Percentiles rank a stretch among this genome's conserved stretches.
Evolutionary conservation across 345 rosid genomes (phyloP).

Genomic region (Barbarea vulgaris): DNA sequence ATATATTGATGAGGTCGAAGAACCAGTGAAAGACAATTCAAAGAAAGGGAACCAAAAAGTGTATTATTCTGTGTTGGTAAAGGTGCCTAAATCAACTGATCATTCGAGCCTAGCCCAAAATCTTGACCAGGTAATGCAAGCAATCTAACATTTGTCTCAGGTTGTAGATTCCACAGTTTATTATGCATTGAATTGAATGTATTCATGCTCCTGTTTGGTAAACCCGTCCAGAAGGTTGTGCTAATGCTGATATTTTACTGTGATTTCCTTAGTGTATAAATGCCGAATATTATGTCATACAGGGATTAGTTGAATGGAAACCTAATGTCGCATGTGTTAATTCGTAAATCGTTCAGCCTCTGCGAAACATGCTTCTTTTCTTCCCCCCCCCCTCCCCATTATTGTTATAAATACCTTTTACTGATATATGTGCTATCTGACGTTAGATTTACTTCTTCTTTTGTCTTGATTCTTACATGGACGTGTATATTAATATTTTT

Average conservation of each 20-base stretch:
- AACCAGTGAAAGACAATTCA: constrained; percentile 65
- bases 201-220: constrained; percentile 4
- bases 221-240: constrained; percentile 17
- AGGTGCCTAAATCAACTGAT: constrained; percentile 90
- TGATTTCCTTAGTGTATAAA: background rate
- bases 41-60: constrained; percentile 72
- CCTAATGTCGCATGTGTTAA: background rate
- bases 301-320: background rate
- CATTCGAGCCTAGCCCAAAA: constrained; percentile 78
- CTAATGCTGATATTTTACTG: background rate
- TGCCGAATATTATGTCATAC: background rate
- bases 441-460: constrained; percentile 1
- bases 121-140: constrained; percentile 76
- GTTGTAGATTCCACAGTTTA: background rate
- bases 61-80: constrained; percentile 86
- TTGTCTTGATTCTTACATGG: constrained; percentile 5
- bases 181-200: background rate
- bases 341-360: background rate
- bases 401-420: background rate
- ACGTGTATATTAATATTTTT: background rate
- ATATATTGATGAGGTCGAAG: constrained; percentile 96
- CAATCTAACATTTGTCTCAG: background rate
- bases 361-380: background rate
- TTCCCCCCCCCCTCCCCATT: no score
- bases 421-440: constrained; percentile 6